Evolutionary conservation across 345 rosid species (phyloP), one percentile per base, ranked within the genome.

Genomic region (Schrenkiella parvula): DNA sequence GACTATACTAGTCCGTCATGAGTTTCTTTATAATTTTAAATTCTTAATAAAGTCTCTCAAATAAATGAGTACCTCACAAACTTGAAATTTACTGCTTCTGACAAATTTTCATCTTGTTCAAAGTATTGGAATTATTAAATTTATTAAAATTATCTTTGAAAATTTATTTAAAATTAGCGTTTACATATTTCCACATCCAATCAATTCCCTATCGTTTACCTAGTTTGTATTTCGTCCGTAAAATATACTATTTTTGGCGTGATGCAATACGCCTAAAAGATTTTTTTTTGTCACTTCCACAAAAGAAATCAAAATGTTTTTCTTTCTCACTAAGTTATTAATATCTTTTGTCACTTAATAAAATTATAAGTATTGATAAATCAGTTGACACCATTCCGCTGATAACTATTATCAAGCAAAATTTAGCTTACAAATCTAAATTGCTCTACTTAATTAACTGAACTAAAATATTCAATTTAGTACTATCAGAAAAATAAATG

Each of bases 281-380:
- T 41, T 8, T 23, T 51, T 71, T 67, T 74, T 55, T 74, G 73
- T 75, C 79, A 22, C 41, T 67, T 74, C 10, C 41, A 13, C 70
- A 13, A 44, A 67, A 57, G 7, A 42, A 37, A 52, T 17, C 15
- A 65, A 47, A 57, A 51, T 28, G 17, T 51, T 42, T 75, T 75
- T 37, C 79, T 68, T 75, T 75, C 58, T 35, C 52, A 68, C 52
- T 68, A 75, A 75, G 74, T 43, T 53, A n/a, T 44, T 14, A 43
- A 67, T 52, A 13, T 9, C 15, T 54, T 31, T 22, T 31, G 61
- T 32, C 41, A 34, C 22, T 26, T 54, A 18, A 4, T 55, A 54
- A 29, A 54, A 32, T 19, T 28, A n/a, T n/a, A 55, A 57, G 15
- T 35, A 57, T 12, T 13, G 14, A 35, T 21, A 21, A 21, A 3